phyloP scores from a whole-genome alignment of 1,139 yeast genomes.

The Diutina rugosa region DNA sequence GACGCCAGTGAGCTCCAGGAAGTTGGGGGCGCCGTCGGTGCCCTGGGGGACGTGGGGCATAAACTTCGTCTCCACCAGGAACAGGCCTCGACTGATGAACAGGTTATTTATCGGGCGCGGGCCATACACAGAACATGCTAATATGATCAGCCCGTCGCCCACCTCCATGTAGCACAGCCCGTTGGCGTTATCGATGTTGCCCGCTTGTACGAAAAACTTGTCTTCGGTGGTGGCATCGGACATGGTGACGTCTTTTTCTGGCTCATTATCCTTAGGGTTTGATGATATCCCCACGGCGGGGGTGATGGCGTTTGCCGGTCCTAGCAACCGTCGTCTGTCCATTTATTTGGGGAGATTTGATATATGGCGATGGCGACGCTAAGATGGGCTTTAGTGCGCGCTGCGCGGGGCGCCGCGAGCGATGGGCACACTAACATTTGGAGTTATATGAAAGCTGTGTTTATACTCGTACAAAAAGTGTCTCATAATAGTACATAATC shows the following conservation, averaged over 20 bases:
- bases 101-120: conserved; percentile 81
- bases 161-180: conserved; percentile 78
- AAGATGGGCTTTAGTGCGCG: background rate
- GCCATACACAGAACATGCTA: conserved; percentile 69
- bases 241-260: conserved; percentile 8
- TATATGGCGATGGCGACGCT: background rate
- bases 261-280: conserved; percentile 3
- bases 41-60: conserved; percentile 37
- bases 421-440: background rate
- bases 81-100: conserved; percentile 54
- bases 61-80: conserved; percentile 56
- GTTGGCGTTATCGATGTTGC: conserved; percentile 49
- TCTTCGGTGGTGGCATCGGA: conserved; percentile 7
- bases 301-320: conserved; percentile 48
- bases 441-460: background rate
- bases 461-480: background rate
- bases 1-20: conserved; percentile 26
- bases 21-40: conserved; percentile 12
- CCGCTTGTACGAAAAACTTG: conserved; percentile 5
- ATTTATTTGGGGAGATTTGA: background rate
- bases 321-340: conserved; percentile 63
- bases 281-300: conserved; percentile 18
- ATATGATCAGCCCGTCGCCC: conserved; percentile 37
- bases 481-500: background rate
- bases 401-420: background rate